These are phyloP conservation scores for Melampsora americana DNA, from an alignment of 1,284 basidiomycete species.

Conservation along the genomic window DNA sequence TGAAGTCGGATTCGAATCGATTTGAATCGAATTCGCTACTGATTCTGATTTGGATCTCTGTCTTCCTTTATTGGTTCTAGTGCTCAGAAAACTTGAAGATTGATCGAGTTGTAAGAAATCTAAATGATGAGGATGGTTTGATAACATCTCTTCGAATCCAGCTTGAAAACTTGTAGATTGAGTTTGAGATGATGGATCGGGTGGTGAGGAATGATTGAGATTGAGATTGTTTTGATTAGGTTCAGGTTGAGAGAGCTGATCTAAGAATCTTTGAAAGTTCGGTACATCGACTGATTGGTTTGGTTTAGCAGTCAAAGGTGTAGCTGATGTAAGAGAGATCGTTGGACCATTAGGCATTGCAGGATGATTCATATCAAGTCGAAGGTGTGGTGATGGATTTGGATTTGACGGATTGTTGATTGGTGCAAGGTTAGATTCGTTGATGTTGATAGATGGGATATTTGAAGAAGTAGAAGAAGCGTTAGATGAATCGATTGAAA, in stretches of 20 bases:
- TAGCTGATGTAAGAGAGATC: constrained; percentile 40
- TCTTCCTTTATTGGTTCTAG: constrained; percentile 7
- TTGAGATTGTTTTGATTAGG: background rate
- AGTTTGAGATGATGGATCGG: no score
- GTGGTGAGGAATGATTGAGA: no score
- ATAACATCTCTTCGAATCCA: constrained; percentile 1
- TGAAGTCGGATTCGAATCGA: background rate
- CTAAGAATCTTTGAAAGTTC: background rate
- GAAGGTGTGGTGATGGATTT: constrained; percentile 18
- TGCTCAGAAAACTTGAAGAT: constrained; percentile 13
- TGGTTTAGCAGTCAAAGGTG: constrained; percentile 33
- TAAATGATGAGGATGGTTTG: no score
- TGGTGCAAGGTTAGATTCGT: background rate
- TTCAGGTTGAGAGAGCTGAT: background rate
- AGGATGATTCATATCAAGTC: constrained; percentile 41
- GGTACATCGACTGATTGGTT: background rate
- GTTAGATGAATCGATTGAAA: no score
- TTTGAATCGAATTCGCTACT: background rate
- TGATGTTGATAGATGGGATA: background rate
- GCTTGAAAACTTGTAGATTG: no score
- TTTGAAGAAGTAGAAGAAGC: background rate
- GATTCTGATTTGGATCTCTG: constrained; percentile 41
- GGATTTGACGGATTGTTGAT: no score
- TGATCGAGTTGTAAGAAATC: constrained; percentile 3
- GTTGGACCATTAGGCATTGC: constrained; percentile 31